Percentiles rank a stretch among this genome's conserved stretches.
phyloP scores from a whole-genome alignment of 2,329 filamentous ascomycete species.

The Metarhizium guizhouense region DNA sequence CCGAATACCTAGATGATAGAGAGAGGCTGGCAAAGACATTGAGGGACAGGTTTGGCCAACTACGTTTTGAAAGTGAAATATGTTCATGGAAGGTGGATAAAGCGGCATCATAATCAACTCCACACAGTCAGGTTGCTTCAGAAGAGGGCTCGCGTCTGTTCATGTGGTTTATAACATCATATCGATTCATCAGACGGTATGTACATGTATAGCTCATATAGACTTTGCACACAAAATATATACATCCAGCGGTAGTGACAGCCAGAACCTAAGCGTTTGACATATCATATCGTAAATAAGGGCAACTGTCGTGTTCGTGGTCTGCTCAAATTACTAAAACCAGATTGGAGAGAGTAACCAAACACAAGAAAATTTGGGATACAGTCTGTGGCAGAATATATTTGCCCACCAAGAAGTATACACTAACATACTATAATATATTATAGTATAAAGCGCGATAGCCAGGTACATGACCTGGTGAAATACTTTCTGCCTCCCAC shows the following conservation, averaged over 20 bases:
- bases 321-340: not conserved
- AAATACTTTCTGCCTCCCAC: no score
- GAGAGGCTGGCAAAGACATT: constrained; percentile 36
- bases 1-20: constrained; percentile 47
- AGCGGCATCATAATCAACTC: not conserved
- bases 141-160: not conserved
- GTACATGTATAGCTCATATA: not conserved
- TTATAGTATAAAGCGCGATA: no score
- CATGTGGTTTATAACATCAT: not conserved
- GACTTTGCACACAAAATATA: not conserved
- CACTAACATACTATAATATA: no score
- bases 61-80: constrained; percentile 18
- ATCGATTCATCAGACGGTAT: not conserved
- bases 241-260: constrained; percentile 1
- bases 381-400: no score
- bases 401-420: no score
- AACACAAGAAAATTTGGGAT: not conserved
- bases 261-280: not conserved
- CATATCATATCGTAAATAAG: not conserved
- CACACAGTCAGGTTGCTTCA: not conserved
- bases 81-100: not conserved
- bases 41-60: constrained; percentile 32
- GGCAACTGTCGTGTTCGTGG: not conserved
- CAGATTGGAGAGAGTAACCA: not conserved
- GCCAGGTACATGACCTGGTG: no score